phyloP scores from a whole-genome alignment of 768 basidiomycete species.

The Ramaria sp. region DNA sequence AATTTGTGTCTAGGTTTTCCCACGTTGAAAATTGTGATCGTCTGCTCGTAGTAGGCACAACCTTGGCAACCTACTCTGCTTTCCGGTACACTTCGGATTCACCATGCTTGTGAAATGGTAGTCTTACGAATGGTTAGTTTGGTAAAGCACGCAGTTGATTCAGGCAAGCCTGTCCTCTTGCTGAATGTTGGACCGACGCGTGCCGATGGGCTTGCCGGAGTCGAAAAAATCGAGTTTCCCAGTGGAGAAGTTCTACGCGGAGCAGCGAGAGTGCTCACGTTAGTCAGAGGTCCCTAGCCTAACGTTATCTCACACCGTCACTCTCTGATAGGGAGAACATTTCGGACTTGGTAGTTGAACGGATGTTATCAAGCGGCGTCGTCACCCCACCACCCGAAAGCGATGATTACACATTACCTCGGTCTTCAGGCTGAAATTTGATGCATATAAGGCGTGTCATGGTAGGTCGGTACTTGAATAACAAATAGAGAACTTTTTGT shows the following conservation, averaged over 20 bases:
- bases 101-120: not conserved
- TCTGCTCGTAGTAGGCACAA: constrained; percentile 78
- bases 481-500: too few relatives aligned
- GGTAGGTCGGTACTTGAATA: too few relatives aligned
- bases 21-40: constrained; percentile 51
- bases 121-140: constrained; percentile 34
- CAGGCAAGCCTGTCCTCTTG: constrained; percentile 67
- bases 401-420: not conserved
- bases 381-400: constrained; percentile 4
- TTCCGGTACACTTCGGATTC: constrained; percentile 44
- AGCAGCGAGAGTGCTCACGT: constrained; percentile 53
- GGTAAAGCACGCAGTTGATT: constrained; percentile 66
- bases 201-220: constrained; percentile 50
- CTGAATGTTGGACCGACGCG: constrained; percentile 85
- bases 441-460: not conserved
- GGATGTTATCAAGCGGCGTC: constrained; percentile 8
- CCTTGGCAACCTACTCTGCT: constrained; percentile 87
- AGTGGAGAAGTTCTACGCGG: constrained; percentile 65
- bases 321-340: not conserved
- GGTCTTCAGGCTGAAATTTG: not conserved
- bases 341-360: not conserved
- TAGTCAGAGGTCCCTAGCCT: constrained; percentile 20
- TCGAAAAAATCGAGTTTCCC: constrained; percentile 72
- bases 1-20: constrained; percentile 26
- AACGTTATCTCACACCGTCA: not conserved